Evolutionary conservation across 2,329 filamentous ascomycete genomes (phyloP).

Genomic region (Ceratocystis cacaofunesta): DNA sequence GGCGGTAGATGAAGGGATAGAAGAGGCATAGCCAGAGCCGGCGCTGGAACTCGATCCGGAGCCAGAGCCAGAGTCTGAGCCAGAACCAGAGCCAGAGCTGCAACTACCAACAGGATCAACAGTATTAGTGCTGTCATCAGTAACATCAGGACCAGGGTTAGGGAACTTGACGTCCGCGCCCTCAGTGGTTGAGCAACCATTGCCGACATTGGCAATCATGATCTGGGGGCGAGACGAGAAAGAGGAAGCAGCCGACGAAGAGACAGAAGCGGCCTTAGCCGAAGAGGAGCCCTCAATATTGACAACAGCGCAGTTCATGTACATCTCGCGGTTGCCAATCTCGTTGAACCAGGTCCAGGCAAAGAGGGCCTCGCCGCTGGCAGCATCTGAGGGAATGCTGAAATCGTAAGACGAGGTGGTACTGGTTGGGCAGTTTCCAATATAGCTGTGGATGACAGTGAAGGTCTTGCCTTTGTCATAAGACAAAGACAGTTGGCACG

Average conservation of each 20-base stretch:
- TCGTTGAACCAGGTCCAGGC: conserved; percentile 69
- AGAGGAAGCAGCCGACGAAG: conserved; percentile 21
- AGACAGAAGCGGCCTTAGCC: conserved; percentile 17
- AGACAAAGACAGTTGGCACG: conserved; percentile 60
- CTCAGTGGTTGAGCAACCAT: conserved; percentile 44
- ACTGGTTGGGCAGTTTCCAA: conserved; percentile 37
- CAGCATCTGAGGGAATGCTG: conserved; percentile 47
- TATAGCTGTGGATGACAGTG: conserved; percentile 47
- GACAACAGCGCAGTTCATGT: conserved; percentile 71
- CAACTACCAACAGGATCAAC: conserved; percentile 25
- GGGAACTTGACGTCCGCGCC: conserved; percentile 49
- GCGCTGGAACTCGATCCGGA: neutral
- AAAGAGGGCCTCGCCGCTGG: conserved; percentile 47
- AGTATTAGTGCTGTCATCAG: conserved; percentile 25
- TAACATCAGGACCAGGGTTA: conserved; percentile 44
- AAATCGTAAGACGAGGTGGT: conserved; percentile 44
- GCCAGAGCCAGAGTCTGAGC: conserved; percentile 1
- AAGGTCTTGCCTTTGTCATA: conserved; percentile 58
- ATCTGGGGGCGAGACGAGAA: conserved; percentile 48
- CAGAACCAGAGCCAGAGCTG: conserved; percentile 21
- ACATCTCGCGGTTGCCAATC: conserved; percentile 67
- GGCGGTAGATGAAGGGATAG: conserved; percentile 20
- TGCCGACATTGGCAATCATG: conserved; percentile 55
- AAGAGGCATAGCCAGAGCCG: conserved; percentile 14
- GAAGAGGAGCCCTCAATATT: conserved; percentile 35